phyloP scores from a whole-genome alignment of 2,329 filamentous ascomycete species.

The Stemphylium beticola region DNA sequence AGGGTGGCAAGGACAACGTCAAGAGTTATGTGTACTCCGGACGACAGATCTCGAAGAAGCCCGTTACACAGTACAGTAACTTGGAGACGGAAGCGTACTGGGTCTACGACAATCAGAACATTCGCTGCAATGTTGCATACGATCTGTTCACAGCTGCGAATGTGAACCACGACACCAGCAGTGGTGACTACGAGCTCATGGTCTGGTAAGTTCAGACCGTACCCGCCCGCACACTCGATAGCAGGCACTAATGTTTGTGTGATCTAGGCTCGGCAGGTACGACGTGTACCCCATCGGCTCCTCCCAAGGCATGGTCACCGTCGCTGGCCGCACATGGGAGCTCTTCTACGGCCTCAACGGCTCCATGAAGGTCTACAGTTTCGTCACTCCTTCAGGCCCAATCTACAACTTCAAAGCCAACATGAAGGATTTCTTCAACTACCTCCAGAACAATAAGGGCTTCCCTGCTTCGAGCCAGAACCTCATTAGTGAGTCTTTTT shows the following conservation, averaged over 20 bases:
- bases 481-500: constrained; percentile 28
- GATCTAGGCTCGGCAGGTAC: constrained; percentile 23
- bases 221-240: background rate
- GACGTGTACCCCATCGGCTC: constrained; percentile 26
- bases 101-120: constrained; percentile 26
- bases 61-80: constrained; percentile 26
- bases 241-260: background rate
- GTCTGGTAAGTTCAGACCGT: constrained; percentile 24
- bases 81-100: constrained; percentile 27
- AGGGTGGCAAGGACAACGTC: constrained; percentile 30
- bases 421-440: constrained; percentile 62
- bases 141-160: constrained; percentile 33
- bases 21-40: constrained; percentile 34
- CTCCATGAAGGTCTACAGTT: constrained; percentile 65
- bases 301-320: constrained; percentile 40
- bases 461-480: constrained; percentile 39
- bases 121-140: constrained; percentile 34
- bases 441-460: constrained; percentile 58
- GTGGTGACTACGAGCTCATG: constrained; percentile 36
- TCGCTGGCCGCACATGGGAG: constrained; percentile 61
- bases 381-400: constrained; percentile 50
- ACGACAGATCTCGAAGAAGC: constrained; percentile 23
- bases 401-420: constrained; percentile 62
- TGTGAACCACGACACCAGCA: constrained; percentile 29
- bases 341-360: constrained; percentile 66